A percentile compares a stretch with the other conserved stretches of the same genome.
Evolutionary conservation across 2,329 filamentous ascomycete species (phyloP).

Genomic region (Botrytis galanthina): DNA sequence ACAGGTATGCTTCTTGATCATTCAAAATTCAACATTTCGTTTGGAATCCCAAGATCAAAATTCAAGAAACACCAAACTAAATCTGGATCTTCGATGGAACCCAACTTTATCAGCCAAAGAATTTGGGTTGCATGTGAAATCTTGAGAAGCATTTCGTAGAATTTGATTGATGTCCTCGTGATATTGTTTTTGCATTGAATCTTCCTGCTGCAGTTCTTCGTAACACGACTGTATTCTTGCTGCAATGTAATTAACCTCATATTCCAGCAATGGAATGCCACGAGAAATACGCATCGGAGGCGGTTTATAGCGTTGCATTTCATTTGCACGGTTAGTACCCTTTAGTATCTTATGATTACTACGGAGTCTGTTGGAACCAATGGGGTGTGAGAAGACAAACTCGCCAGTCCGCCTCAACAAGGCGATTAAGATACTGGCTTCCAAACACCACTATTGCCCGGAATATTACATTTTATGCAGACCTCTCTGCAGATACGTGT

Average conservation of each 20-base stretch:
- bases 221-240: conserved; percentile 15
- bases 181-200: conserved; percentile 16
- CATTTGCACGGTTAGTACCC: conserved; percentile 16
- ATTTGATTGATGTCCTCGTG: conserved; percentile 17
- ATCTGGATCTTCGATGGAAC: conserved; percentile 6
- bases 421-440: conserved; percentile 19
- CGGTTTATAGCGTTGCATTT: conserved; percentile 7
- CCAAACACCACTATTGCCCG: conserved; percentile 11
- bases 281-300: conserved; percentile 16
- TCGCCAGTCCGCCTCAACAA: conserved; percentile 20
- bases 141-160: conserved; percentile 10
- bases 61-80: neutral
- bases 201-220: conserved; percentile 16
- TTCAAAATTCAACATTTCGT: neutral
- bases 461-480: conserved; percentile 4
- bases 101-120: conserved; percentile 10
- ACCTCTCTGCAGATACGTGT: conserved; percentile 16
- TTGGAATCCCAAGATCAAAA: neutral
- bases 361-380: conserved; percentile 10
- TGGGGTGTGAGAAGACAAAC: neutral
- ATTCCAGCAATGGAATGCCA: conserved; percentile 20
- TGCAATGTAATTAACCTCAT: conserved; percentile 16
- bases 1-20: neutral
- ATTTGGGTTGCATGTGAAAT: neutral
- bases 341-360: conserved; percentile 13